These are phyloP conservation scores for Fraxinus americana DNA, from an alignment of 257 asterid species.

Conservation along the genomic window DNA sequence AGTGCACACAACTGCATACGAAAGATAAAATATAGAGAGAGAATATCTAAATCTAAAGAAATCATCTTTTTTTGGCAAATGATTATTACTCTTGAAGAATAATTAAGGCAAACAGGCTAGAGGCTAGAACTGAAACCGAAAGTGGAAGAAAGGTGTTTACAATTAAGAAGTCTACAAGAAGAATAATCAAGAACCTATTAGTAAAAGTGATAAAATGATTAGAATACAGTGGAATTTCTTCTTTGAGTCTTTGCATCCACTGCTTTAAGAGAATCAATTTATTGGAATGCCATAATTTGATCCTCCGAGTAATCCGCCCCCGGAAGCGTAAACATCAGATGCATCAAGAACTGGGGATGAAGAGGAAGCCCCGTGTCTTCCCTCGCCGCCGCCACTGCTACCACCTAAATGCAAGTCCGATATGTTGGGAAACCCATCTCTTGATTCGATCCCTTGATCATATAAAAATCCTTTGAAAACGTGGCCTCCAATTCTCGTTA, in stretches of 20 bases:
- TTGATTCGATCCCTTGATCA: constrained; percentile 65
- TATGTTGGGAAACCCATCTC: constrained; percentile 52
- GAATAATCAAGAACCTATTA: constrained; percentile 22
- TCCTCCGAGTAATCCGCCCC: constrained; percentile 62
- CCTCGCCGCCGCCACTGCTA: constrained; percentile 25
- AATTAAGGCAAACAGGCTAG: constrained; percentile 16
- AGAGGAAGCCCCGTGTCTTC: constrained; percentile 33
- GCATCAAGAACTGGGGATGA: constrained; percentile 34
- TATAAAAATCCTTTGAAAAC: constrained; percentile 76
- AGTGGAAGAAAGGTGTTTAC: constrained; percentile 12
- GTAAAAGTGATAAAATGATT: not conserved
- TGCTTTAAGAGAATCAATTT: constrained; percentile 32
- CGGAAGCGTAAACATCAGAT: constrained; percentile 40
- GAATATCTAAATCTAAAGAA: constrained; percentile 10
- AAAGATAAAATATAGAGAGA: constrained; percentile 20
- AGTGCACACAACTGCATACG: constrained; percentile 1
- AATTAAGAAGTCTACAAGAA: constrained; percentile 11
- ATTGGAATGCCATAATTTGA: constrained; percentile 53
- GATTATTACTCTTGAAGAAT: constrained; percentile 29
- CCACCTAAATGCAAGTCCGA: constrained; percentile 74
- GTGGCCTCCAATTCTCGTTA: constrained; percentile 75
- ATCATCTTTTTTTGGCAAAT: constrained; percentile 30
- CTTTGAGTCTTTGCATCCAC: not conserved
- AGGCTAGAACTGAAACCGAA: constrained; percentile 33
- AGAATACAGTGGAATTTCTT: not conserved